A percentile compares a stretch with the other conserved stretches of the same genome.
Evolutionary conservation across 768 basidiomycete genomes (phyloP).

Genomic region (Lentinus brumalis): DNA sequence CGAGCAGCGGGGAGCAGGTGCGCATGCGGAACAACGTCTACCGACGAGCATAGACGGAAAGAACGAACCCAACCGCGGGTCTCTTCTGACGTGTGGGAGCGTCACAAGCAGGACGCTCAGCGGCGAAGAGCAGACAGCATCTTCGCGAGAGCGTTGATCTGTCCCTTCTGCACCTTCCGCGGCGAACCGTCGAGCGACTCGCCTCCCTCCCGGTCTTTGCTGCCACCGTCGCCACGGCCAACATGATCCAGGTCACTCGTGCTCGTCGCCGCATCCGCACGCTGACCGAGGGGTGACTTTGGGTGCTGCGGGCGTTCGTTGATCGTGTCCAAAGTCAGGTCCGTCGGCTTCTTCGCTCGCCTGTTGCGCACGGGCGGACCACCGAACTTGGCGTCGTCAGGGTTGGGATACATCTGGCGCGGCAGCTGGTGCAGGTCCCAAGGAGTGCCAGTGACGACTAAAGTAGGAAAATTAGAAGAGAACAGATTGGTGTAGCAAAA

Average conservation of each 20-base stretch:
- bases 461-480: constrained; percentile 1
- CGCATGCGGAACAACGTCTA: constrained; percentile 17
- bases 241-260: constrained; percentile 61
- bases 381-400: constrained; percentile 64
- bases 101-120: constrained; percentile 29
- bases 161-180: constrained; percentile 85
- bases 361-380: constrained; percentile 59
- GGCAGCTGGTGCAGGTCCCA: constrained; percentile 74
- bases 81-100: constrained; percentile 4
- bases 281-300: constrained; percentile 50
- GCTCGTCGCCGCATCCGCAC: constrained; percentile 69
- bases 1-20: constrained; percentile 6
- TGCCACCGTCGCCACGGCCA: constrained; percentile 25
- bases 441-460: constrained; percentile 78
- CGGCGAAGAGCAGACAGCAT: constrained; percentile 83
- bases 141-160: constrained; percentile 89
- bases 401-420: constrained; percentile 61
- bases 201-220: constrained; percentile 35
- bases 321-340: constrained; percentile 71
- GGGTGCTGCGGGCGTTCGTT: constrained; percentile 60
- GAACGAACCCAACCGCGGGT: constrained; percentile 1
- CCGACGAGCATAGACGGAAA: constrained; percentile 2
- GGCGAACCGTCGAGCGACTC: constrained; percentile 45
- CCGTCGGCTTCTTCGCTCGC: constrained; percentile 59
- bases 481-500: constrained; percentile 1